Evolutionary conservation across 108 stramenopile species (phyloP), one percentile per base, ranked within the genome.

Genomic region (Nitzschia palea): DNA sequence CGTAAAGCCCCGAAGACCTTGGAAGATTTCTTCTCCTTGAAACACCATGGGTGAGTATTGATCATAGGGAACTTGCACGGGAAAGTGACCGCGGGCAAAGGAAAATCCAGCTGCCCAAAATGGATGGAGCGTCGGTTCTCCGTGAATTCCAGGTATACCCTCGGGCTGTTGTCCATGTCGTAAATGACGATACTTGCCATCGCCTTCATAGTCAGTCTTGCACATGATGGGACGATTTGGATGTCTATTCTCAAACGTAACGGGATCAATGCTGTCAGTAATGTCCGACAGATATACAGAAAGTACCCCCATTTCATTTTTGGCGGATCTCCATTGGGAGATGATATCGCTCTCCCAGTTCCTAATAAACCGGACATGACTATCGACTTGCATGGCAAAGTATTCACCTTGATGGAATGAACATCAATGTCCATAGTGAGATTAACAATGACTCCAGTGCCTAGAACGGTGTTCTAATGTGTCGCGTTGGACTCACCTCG

Each of bases 91-190:
- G 15, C 93, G 76, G 14, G 87, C 78, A 80, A 97, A 97, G 30
- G 84, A 87, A 68, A 96, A 94, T 2, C 97, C 97, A 8, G 95
- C 95, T 4, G 97, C 97, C 93, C 95, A 98, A 71, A 92, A 96
- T 2, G 94, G 95, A 34, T 96, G 78, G n/a, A 89, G 70, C 27
- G 86, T 82, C 9, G 96, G 96, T 64, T 83, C 65, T 15, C 80
- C 81, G 50, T 80, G 76, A 40, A 87, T 80, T 54, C 63, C 61
- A 9, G 89, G 82, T 9, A 51, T 30, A 4, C 89, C 92, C 70
- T 93, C 92, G 0, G 92, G 92, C 67, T 93, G 92, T 55, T 93
- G 92, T 18, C 89, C 92, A 37, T 93, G 88, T 26, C 92, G 81
- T 50, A 93, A 70, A 69, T 90, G 86, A 56, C 71, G 82, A 33